Percentiles rank a stretch among this genome's conserved stretches.
Evolutionary conservation across 2,329 filamentous ascomycete species (phyloP).

Genomic region (Colletotrichum sp.): DNA sequence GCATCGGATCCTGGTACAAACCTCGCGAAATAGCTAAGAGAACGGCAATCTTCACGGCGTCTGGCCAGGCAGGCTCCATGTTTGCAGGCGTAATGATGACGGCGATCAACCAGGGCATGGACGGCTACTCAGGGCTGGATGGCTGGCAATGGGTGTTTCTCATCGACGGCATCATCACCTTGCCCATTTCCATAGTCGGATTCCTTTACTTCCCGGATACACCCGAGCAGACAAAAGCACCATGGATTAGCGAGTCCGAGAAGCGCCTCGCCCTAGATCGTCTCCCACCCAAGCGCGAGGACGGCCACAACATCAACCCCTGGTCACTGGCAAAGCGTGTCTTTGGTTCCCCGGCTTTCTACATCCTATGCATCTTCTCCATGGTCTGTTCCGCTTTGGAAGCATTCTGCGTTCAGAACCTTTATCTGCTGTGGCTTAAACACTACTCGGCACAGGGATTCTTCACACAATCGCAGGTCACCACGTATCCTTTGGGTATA

Average conservation of each 20-base stretch:
- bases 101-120: background rate
- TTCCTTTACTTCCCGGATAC: background rate
- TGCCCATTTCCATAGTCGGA: background rate
- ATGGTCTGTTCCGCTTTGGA: background rate
- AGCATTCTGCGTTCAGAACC: background rate
- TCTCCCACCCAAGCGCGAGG: background rate
- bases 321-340: background rate
- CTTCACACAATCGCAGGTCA: background rate
- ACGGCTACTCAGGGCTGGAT: background rate
- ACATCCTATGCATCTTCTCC: background rate
- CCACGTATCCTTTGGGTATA: background rate
- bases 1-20: background rate
- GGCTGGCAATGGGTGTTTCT: background rate
- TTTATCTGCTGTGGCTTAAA: background rate
- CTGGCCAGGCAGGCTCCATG: background rate
- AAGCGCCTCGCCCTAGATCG: background rate
- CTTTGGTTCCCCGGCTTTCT: background rate
- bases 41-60: background rate
- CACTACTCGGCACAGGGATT: background rate
- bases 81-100: background rate
- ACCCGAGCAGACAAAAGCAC: background rate
- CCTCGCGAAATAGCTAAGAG: background rate
- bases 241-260: background rate
- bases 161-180: background rate
- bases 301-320: background rate